These are phyloP conservation scores for Cymbidium sinense DNA, from an alignment of 106 monocot genomes.

Conservation along the genomic window DNA sequence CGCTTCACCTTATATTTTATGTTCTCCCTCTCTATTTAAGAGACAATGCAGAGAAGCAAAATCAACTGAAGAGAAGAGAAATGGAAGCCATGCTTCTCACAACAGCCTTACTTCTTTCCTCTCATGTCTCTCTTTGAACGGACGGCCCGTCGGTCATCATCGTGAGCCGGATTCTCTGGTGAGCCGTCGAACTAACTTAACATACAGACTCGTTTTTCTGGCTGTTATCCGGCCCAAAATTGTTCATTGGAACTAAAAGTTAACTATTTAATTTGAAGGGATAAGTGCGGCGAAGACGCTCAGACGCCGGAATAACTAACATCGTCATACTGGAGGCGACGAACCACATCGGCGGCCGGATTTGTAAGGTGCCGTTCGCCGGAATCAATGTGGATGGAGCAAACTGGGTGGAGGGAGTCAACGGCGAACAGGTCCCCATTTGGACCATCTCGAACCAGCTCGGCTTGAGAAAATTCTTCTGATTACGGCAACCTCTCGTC, in stretches of 20 bases:
- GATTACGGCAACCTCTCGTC: conserved; percentile 38
- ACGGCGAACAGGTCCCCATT: conserved; percentile 56
- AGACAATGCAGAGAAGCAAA: not conserved
- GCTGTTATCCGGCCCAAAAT: too few species aligned
- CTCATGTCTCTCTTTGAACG: not conserved
- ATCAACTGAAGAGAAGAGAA: not conserved
- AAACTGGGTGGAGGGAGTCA: conserved; percentile 81
- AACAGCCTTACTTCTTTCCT: not conserved
- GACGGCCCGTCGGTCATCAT: conserved; percentile 12
- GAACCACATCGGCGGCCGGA: too few species aligned
- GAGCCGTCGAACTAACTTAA: not conserved
- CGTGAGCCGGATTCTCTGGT: conserved; percentile 20
- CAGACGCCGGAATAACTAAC: conserved; percentile 53
- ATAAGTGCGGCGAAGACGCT: too few species aligned
- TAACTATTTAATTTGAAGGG: conserved; percentile 2
- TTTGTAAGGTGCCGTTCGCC: conserved; percentile 42
- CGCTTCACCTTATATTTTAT: too few species aligned
- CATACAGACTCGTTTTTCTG: too few species aligned
- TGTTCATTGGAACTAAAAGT: not conserved
- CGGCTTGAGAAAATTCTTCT: conserved; percentile 27
- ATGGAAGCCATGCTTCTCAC: conserved; percentile 6
- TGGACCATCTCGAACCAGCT: conserved; percentile 56
- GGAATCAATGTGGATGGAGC: conserved; percentile 70
- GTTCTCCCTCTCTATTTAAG: not conserved
- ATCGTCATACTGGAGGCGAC: conserved; percentile 69